phyloP scores from a whole-genome alignment of 176 grass and related monocot species.

The Phyllostachys edulis region DNA sequence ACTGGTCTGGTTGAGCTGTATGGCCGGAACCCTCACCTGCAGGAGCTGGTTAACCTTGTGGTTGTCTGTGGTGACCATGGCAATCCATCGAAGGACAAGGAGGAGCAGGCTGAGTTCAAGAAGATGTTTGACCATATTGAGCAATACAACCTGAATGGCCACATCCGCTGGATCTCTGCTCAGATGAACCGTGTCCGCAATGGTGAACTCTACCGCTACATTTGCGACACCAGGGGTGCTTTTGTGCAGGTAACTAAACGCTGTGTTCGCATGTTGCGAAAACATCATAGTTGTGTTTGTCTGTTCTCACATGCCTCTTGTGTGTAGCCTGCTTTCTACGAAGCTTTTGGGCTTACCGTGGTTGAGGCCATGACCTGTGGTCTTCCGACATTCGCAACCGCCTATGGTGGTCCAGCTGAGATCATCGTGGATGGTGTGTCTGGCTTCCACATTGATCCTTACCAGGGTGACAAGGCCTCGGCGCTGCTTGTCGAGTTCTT shows the following conservation, averaged over 20 bases:
- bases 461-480: slow-evolving; percentile 90
- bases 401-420: slow-evolving; percentile 84
- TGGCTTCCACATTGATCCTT: slow-evolving; percentile 96
- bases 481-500: slow-evolving; percentile 89
- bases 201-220: slow-evolving; percentile 93
- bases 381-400: slow-evolving; percentile 88
- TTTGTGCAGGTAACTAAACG: slow-evolving; percentile 71
- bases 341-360: slow-evolving; percentile 95
- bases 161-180: slow-evolving; percentile 95
- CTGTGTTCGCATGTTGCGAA: not conserved
- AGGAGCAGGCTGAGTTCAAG: slow-evolving; percentile 93
- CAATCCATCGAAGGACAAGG: slow-evolving; percentile 90
- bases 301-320: not conserved
- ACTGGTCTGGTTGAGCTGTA: slow-evolving; percentile 94
- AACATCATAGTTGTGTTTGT: not conserved
- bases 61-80: slow-evolving; percentile 93
- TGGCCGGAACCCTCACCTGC: slow-evolving; percentile 64
- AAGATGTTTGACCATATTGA: slow-evolving; percentile 94
- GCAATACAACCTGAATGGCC: slow-evolving; percentile 74
- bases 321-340: slow-evolving; percentile 84
- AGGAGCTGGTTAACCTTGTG: slow-evolving; percentile 92
- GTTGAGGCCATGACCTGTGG: slow-evolving; percentile 96
- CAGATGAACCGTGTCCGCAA: slow-evolving; percentile 99
- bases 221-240: slow-evolving; percentile 80
- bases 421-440: slow-evolving; percentile 93